Evolutionary conservation across 345 rosid genomes (phyloP), one percentile per base, ranked within the genome.

Genomic region (Pistacia integerrima): DNA sequence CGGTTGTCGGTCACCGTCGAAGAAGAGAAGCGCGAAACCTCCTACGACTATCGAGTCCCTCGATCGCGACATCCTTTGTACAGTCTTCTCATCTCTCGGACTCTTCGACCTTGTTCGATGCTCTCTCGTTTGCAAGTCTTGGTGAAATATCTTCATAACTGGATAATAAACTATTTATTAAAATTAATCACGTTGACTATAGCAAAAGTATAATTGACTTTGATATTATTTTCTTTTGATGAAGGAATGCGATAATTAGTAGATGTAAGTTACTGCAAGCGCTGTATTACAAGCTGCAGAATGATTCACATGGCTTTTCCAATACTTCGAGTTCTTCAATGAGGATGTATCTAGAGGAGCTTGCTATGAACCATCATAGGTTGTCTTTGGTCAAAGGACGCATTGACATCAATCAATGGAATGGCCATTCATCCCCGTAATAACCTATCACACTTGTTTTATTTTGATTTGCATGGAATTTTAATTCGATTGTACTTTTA

Each of bases 71-170:
- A 83, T 81, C 75, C 88, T 92, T 41, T 87, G 90, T 71, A 74
- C 78, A 11, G 82, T 95, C 86, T 95, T 95, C 87, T 89, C 99
- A 35, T 84, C 77, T 62, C 93, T 95, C 67, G 86, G 83, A 74
- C 69, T 91, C 69, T 90, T 91, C 79, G 98, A 92, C 77, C 89
- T 95, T 65, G 96, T 85, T 77, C 91, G 90, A 64, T 91, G 93
- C 74, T 82, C 93, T 46, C 89, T 78, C 79, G 97, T 95, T 70
- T 90, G 94, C 90, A 93, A 83, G 75, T 83, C 87, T 48, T 95
- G 99, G 96, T 95, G 52, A 11, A 9, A 49, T 9, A 57, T 13
- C 73, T 12, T 25, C 52, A 41, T 56, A 78, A 25, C 2, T 35
- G 12, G 2, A 13, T 33, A 11, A 18, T 46, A 28, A 51, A 48